Evolutionary conservation across 768 basidiomycete genomes (phyloP).

Genomic region (Pleurotus salmoneostramineus): DNA sequence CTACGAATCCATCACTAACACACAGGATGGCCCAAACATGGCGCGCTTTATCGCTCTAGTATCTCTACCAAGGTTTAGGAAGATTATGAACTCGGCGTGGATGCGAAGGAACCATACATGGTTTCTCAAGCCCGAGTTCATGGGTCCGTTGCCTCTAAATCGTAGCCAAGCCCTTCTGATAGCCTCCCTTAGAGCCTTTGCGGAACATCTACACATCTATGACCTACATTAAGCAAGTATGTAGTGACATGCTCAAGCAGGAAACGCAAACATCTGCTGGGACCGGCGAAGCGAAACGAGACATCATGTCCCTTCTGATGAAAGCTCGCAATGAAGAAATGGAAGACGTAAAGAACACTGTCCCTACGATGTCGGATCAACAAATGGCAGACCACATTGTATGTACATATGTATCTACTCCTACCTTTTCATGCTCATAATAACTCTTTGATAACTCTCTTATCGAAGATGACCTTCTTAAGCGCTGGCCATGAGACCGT

Average conservation of each 20-base stretch:
- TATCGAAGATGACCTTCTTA: constrained; percentile 48
- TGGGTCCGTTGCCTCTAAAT: constrained; percentile 14
- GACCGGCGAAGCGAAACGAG: constrained; percentile 33
- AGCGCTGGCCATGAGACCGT: constrained; percentile 44
- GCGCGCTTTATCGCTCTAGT: constrained; percentile 30
- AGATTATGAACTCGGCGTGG: constrained; percentile 29
- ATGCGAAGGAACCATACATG: constrained; percentile 29
- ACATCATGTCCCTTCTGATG: constrained; percentile 51
- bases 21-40: constrained; percentile 35
- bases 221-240: constrained; percentile 38
- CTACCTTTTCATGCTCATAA: not conserved
- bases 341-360: constrained; percentile 24
- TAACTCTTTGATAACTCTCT: not conserved
- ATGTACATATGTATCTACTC: constrained; percentile 8
- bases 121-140: constrained; percentile 18
- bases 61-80: constrained; percentile 31
- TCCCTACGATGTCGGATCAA: constrained; percentile 39
- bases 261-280: constrained; percentile 32
- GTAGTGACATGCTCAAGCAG: constrained; percentile 34
- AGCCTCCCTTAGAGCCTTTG: constrained; percentile 10
- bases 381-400: constrained; percentile 53
- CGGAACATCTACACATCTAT: constrained; percentile 30
- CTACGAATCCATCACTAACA: constrained; percentile 35
- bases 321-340: constrained; percentile 35
- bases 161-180: not conserved